These are phyloP conservation scores for Ustilago trichophora DNA, from an alignment of 1,284 basidiomycete species.

Conservation along the genomic window DNA sequence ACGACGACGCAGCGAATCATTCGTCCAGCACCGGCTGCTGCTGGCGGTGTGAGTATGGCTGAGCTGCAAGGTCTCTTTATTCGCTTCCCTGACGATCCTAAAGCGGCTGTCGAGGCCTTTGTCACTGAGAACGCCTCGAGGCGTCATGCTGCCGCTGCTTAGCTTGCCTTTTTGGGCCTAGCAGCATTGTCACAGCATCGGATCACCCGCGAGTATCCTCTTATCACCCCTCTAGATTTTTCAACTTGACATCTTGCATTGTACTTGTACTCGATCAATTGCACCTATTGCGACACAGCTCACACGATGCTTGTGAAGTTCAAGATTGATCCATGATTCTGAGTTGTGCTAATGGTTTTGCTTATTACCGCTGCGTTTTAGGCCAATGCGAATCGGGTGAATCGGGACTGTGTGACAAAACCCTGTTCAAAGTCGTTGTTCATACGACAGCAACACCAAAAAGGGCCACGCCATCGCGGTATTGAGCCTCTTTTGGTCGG, in stretches of 20 bases:
- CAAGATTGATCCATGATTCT: no score
- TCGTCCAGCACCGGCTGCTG: conserved; percentile 45
- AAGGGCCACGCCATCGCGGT: no score
- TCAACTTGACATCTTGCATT: conserved; percentile 1
- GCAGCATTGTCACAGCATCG: no score
- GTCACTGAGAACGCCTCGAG: conserved; percentile 14
- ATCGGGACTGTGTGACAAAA: no score
- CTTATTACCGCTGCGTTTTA: no score
- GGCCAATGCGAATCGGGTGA: not conserved
- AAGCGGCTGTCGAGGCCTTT: conserved; percentile 55
- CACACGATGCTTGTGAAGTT: no score
- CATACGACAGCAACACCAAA: no score
- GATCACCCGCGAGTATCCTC: no score
- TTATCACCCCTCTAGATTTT: not conserved
- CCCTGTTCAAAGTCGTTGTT: no score
- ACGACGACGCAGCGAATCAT: conserved; percentile 7
- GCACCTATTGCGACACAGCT: no score
- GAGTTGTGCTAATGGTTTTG: no score
- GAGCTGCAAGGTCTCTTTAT: conserved; percentile 66
- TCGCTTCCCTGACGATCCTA: conserved; percentile 59
- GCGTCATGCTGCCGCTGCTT: conserved; percentile 5
- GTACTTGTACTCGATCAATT: conserved; percentile 6
- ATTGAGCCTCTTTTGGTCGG: no score
- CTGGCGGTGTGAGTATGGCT: conserved; percentile 66
- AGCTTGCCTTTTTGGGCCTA: not conserved